Evolutionary conservation across 1,284 basidiomycete genomes (phyloP), one percentile per base, ranked within the genome.

Genomic region (Apiotrichum montevideense): DNA sequence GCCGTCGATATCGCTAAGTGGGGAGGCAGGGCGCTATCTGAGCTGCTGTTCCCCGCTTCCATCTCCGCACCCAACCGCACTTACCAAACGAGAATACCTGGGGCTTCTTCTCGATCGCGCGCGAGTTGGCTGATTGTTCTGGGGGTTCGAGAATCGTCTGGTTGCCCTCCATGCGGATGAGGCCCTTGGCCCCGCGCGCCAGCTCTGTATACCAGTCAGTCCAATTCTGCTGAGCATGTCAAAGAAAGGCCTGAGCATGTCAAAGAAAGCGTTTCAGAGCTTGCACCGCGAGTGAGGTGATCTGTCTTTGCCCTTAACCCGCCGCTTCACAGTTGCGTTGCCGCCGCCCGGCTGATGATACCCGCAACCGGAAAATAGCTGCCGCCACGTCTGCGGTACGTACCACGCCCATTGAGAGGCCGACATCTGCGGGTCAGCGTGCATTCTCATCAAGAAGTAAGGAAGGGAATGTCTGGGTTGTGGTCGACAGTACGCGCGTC

Each of bases 141-240:
- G 93, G 93, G 7, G 93, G 90, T 68, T 92, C 87, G 63, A 96
- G 79, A 71, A 90, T 85, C 0, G 93, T 96, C 73, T 89, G 86
- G 78, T 88, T 90, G 42, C 90, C 91, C 67, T 87, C 82, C 93
- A 97, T 97, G 37, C 88, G 85, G 65, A 97, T 89, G 72, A 97
- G 87, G 42, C 83, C 83, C 77, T 90, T 94, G 56, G 93, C 93
- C 52, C 93, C 93, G 57, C 92, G 84, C 54, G 86, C 87, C 52
- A 94, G 82, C 74, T 97, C 93, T 95, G 74, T 6, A 6, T 63
- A 67, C 57, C 3, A 39, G 47, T 62, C 45, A 62, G 61, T 21
- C 21, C 21, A 21, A 21, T 21, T 21, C 21, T 21, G 21, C 21
- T 21, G 21, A 21, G 21, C 21, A 21, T 21, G 21, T 21, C 21